Evolutionary conservation across 1,284 basidiomycete species (phyloP), one percentile per base, ranked within the genome.

Genomic region (Irpex rosettiformis): DNA sequence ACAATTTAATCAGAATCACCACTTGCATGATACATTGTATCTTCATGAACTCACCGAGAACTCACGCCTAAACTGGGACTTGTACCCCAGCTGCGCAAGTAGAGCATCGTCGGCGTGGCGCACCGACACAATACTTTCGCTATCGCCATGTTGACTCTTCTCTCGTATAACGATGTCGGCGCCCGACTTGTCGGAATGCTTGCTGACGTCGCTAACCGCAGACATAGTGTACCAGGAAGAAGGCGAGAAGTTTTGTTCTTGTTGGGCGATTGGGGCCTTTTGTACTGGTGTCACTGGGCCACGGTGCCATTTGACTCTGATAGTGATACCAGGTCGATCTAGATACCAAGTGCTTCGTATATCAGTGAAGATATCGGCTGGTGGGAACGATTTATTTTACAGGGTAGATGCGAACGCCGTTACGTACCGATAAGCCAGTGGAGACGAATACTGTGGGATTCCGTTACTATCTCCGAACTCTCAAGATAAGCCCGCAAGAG

Each of bases 31-130:
- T n/a, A n/a, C n/a, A n/a, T n/a, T n/a, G n/a, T n/a, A n/a, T 27
- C 24, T 16, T 22, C n/a, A 52, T 40, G 16, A 16, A 30, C 81
- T 63, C 63, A 89, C 86, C 60, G 88, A 87, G 67, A 91, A 91
- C 69, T 91, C 87, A 55, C 89, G 82, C 66, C 77, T 85, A 71
- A 91, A 91, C 70, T 89, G 88, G 66, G 82, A 79, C 74, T 80
- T 89, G 72, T 91, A 91, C 2, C 89, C 89, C 30, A 90, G 78
- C 58, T 80, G 72, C 10, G 87, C 87, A 33, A 90, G 81, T 30
- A 82, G 73, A 2, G 68, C 75, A 66, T 86, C 75, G 63, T 87
- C 85, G n/a, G 75, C 76, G 55, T 77, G 77, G 55, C 69, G 71
- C 18, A 75, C 48, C 7, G 70, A 67, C 25, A 64, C 55, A 7